Evolutionary conservation across 176 grass and related monocot genomes (phyloP), one percentile per base, ranked within the genome.

Genomic region (Luzula sylvatica): DNA sequence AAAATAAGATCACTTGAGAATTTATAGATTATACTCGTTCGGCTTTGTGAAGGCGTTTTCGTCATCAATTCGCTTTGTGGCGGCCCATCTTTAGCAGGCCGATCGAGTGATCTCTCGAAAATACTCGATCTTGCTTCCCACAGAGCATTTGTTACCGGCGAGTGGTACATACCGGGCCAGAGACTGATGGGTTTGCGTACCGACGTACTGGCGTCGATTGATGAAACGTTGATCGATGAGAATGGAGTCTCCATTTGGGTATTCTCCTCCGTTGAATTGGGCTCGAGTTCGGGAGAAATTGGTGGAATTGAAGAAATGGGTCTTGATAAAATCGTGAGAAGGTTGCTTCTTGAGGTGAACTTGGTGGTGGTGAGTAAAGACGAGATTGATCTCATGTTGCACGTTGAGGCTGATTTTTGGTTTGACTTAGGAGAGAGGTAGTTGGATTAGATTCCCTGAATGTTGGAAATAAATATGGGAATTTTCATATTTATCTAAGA

Each of bases 81-180:
- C 3, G 42, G 73, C 30, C 79, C 81, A 8, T 76, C 83, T 11
- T 55, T 68, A 27, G 20, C 26, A 8, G 67, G 65, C 4, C 48
- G 67, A 63, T 80, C 92, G 8, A 89, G 73, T 61, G 86, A 75
- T 44, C 81, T 64, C 77, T 96, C 85, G 51, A 96, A 96, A 72
- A 96, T 96, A 70, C 85, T 96, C 49, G 78, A 86, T 4, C 85
- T 74, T 27, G 92, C 92, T 70, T 89, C 92, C 85, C 92, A 96
- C 1, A 96, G 67, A 25, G 85, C 92, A 38, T 86, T 96, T 35
- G 92, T 96, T 3, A 96, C 85, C 1, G 92, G 92, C 23, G 85
- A 96, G 71, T 96, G 92, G 75, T 96, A 86, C 92, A 96, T 88
- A 55, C 92, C 92, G 11, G 85, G 92, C 81, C 84, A 96, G 47